Evolutionary conservation across 2,329 filamentous ascomycete species (phyloP), one percentile per base, ranked within the genome.

Genomic region (Aspergillus melleus): DNA sequence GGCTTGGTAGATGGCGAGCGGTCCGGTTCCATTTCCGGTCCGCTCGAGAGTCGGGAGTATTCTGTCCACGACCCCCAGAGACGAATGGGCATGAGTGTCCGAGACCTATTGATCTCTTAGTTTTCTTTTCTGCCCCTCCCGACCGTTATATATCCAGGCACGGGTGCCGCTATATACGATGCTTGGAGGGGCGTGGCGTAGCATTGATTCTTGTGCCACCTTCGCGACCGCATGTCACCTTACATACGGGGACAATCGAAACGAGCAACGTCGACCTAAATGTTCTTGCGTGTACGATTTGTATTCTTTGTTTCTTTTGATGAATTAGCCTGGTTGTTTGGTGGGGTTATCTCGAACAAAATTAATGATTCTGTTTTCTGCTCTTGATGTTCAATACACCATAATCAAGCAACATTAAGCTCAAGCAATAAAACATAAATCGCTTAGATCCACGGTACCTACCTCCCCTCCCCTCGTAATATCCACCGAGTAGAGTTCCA

Each of bases 21-120:
- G 26, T 12, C 62, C 2, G 55, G 56, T 51, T 30, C 49, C 29
- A 20, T 20, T 58, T 50, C 53, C 50, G 24, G n/a, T 29, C 30
- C 64, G 14, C 50, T 52, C 12, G 60, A 59, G 30, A 62, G 58
- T 11, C 53, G 22, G 11, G 49, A 32, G 29, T 49, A 36, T 56
- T 54, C 50, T 20, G 42, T 44, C 10, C 51, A 58, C 24, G 68
- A 69, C 8, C 59, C 66, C 6, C 69, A 73, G 46, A 72, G 73
- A 52, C 77, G 76, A 42, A 74, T 79, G 52, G 80, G 82, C 2
- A 84, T 84, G 79, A 85, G 82, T 71, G 83, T 85, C 5, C 79
- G 77, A 55, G 83, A 85, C 74, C 69, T 86, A 54, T 71, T 86
- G 58, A 84, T 81, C 64, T 77, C 80, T 42, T 85, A 70, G 44